Evolutionary conservation across 2,329 filamentous ascomycete species (phyloP).

Genomic region (Zymoseptoria crescenta): DNA sequence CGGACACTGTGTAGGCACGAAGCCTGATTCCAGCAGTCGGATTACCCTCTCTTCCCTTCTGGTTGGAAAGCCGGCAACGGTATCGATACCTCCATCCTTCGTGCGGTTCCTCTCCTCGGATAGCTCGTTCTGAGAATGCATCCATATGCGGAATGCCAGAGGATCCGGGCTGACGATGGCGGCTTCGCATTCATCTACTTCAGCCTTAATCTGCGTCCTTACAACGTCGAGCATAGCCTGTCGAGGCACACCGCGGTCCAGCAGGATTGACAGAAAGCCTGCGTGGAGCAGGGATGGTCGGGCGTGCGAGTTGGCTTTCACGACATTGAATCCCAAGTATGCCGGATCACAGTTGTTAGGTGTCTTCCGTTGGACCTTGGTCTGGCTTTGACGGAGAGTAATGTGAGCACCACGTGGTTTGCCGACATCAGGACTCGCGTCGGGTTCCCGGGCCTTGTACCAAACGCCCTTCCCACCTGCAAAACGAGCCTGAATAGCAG

Average conservation of each 20-base stretch:
- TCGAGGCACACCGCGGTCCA: constrained; percentile 48
- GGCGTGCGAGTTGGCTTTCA: constrained; percentile 41
- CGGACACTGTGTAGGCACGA: constrained; percentile 10
- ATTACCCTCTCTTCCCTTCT: constrained; percentile 46
- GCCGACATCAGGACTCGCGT: not conserved
- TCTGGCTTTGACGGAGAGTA: constrained; percentile 55
- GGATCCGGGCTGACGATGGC: not conserved
- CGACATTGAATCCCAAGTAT: too few species aligned
- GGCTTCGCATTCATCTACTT: constrained; percentile 47
- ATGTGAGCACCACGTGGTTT: constrained; percentile 29
- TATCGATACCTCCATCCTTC: constrained; percentile 28
- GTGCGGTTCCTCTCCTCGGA: constrained; percentile 22
- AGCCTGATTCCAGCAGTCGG: constrained; percentile 44
- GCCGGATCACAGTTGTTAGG: too few species aligned
- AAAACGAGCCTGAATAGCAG: constrained; percentile 61
- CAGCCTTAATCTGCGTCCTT: constrained; percentile 41
- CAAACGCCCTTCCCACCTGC: constrained; percentile 70
- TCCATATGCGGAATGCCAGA: constrained; percentile 40
- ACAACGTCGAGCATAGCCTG: constrained; percentile 45
- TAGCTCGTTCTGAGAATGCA: constrained; percentile 40
- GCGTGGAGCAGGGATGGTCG: constrained; percentile 53
- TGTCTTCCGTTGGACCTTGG: constrained; percentile 52
- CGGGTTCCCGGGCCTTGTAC: constrained; percentile 41
- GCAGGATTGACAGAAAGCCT: constrained; percentile 61
- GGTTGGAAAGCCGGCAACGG: constrained; percentile 45